phyloP scores from a whole-genome alignment of 2,329 filamentous ascomycete species.

The Beauveria scarabaeidicola region DNA sequence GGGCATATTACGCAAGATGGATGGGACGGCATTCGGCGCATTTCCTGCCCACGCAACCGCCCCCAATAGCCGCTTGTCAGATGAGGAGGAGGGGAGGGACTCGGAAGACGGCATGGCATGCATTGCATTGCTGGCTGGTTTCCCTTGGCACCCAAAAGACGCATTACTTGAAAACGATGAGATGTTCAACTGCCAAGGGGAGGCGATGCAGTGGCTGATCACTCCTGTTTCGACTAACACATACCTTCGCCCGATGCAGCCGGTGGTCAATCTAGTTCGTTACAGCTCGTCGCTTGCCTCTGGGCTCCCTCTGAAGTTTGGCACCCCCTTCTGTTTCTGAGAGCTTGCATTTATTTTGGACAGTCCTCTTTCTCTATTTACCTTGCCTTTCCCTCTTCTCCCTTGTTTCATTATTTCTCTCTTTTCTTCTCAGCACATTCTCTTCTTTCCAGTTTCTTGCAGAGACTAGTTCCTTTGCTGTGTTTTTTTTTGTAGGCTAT shows the following conservation, averaged over 20 bases:
- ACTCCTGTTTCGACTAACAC: conserved; percentile 10
- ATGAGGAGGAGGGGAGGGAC: not conserved
- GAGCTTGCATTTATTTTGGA: conserved; percentile 2
- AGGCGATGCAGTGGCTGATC: conserved; percentile 2
- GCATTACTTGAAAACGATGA: not conserved
- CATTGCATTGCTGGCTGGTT: not conserved
- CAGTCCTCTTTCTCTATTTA: conserved; percentile 15
- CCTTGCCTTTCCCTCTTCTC: conserved; percentile 18
- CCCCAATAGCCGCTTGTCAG: not conserved
- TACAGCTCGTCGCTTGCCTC: not conserved
- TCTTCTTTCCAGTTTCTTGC: conserved; percentile 19
- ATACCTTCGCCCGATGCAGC: not conserved
- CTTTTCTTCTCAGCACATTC: conserved; percentile 20
- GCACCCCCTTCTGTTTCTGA: conserved; percentile 2
- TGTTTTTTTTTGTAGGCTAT: conserved; percentile 13
- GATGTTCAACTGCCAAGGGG: conserved; percentile 5
- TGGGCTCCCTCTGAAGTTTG: not conserved
- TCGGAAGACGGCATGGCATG: not conserved
- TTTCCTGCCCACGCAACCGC: not conserved
- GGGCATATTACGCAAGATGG: not conserved
- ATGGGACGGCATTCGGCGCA: not conserved
- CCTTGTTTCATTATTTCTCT: conserved; percentile 18
- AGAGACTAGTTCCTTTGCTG: conserved; percentile 23
- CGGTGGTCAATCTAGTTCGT: conserved; percentile 5
- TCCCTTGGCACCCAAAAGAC: not conserved